Percentiles rank a stretch among this genome's conserved stretches.
Evolutionary conservation across 2,329 filamentous ascomycete genomes (phyloP).

Genomic region (Phialophora macrospora): DNA sequence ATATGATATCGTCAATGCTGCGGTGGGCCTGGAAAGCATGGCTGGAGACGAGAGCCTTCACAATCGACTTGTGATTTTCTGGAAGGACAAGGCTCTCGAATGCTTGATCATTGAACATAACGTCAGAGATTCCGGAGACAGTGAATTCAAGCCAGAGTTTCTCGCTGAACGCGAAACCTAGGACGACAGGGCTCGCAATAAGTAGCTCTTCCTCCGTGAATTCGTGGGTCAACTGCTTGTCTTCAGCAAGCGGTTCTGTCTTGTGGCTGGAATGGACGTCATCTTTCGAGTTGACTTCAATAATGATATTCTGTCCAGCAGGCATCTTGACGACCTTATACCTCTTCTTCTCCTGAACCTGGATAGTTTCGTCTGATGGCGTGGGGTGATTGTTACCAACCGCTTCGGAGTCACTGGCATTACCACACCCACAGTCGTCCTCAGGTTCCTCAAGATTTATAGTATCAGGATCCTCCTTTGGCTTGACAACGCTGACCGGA

Average conservation of each 20-base stretch:
- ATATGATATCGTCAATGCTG: conserved; percentile 81
- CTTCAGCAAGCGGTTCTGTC: conserved; percentile 62
- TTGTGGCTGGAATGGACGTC: conserved; percentile 59
- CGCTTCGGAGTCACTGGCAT: conserved; percentile 42
- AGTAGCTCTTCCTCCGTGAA: conserved; percentile 85
- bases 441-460: conserved; percentile 38
- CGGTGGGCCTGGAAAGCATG: conserved; percentile 81
- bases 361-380: conserved; percentile 42
- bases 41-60: conserved; percentile 80
- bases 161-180: conserved; percentile 85
- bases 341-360: conserved; percentile 51
- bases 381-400: conserved; percentile 42
- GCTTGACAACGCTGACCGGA: conserved; percentile 72
- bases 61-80: conserved; percentile 66
- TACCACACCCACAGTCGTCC: conserved; percentile 46
- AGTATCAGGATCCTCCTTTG: conserved; percentile 66
- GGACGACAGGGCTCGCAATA: conserved; percentile 79
- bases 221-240: conserved; percentile 48
- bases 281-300: conserved; percentile 62
- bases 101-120: conserved; percentile 81
- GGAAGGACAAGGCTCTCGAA: conserved; percentile 81
- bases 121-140: conserved; percentile 77
- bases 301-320: conserved; percentile 56
- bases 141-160: conserved; percentile 90
- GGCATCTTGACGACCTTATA: conserved; percentile 62